Evolutionary conservation across 2,329 filamentous ascomycete genomes (phyloP), one percentile per base, ranked within the genome.

Genomic region (Byssochlamys sp.): DNA sequence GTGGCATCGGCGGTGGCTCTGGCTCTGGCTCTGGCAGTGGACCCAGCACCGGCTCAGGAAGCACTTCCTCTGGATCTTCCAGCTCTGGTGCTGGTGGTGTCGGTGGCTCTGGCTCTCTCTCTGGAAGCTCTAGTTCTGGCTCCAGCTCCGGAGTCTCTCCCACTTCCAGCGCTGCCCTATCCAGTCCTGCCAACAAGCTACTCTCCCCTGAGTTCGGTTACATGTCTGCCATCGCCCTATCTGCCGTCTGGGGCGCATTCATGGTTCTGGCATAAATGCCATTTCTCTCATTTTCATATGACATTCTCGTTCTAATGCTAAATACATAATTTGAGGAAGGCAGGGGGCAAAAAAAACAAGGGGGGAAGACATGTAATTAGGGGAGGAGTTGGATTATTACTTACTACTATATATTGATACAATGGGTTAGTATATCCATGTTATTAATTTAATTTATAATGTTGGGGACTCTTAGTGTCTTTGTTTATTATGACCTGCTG

Each of bases 111-210:
- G 52, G 52, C 52, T 53, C 28, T 10, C 28, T 12, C n/a, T 33
- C 27, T 33, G 50, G 19, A 2, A 12, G 12, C 19, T 28, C 29
- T 39, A 26, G 10, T 4, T 31, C 28, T 26, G 9, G 29, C 29
- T 11, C 31, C 55, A 35, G 48, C 55, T 12, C 48, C 55, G n/a
- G 54, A 31, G 29, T 7, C 11, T 31, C 26, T 28, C 19, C 45
- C 14, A 24, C 51, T 3, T 55, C 55, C 31, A 59, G 58, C 33
- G 65, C 57, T 54, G 26, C n/a, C 19, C 59, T 62, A 52, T 61
- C 65, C 58, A 71, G 56, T 65, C 65, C 65, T 11, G 69, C 67
- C 25, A 59, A 63, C 26, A 70, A 64, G 61, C 29, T 70, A 33
- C 55, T 63, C 12, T 55, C 66, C 50, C 65, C 68, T 52, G 53